Conservation (phyloP, 495 filamentous ascomycete genomes). For the Astrothelium subdiscretum region DNA sequence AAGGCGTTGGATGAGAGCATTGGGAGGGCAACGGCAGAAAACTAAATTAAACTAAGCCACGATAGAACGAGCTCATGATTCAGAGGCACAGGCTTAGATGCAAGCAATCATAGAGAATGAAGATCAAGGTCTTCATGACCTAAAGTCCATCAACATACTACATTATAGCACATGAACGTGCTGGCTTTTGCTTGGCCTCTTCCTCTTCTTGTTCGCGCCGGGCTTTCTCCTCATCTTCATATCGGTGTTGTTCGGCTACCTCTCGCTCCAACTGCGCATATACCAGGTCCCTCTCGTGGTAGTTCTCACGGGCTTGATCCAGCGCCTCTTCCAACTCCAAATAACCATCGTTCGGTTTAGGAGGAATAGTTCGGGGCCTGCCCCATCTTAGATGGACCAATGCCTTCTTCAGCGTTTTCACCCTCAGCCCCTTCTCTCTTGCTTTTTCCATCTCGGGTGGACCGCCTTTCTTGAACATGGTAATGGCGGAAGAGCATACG, state of each 20-base stretch:
- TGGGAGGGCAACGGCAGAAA: not conserved
- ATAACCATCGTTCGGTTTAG: not conserved
- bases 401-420: not conserved
- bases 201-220: not conserved
- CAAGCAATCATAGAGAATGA: too few species aligned
- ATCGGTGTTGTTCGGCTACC: not conserved
- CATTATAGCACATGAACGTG: not conserved
- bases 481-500: not conserved
- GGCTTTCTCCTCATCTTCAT: not conserved
- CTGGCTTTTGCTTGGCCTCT: not conserved
- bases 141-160: not conserved
- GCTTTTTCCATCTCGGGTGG: not conserved
- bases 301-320: not conserved
- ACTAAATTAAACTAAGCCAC: not conserved
- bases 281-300: not conserved
- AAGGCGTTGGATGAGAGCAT: slow-evolving; percentile 23
- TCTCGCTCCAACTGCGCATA: not conserved
- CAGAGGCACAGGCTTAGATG: not conserved
- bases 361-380: not conserved
- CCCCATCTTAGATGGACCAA: not conserved
- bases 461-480: not conserved
- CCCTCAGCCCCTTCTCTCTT: not conserved
- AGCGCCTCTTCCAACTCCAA: not conserved
- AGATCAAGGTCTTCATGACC: too few species aligned
- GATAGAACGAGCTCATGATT: not conserved